Evolutionary conservation across 306 rosid genomes (phyloP).

Genomic region (Corylus americana): DNA sequence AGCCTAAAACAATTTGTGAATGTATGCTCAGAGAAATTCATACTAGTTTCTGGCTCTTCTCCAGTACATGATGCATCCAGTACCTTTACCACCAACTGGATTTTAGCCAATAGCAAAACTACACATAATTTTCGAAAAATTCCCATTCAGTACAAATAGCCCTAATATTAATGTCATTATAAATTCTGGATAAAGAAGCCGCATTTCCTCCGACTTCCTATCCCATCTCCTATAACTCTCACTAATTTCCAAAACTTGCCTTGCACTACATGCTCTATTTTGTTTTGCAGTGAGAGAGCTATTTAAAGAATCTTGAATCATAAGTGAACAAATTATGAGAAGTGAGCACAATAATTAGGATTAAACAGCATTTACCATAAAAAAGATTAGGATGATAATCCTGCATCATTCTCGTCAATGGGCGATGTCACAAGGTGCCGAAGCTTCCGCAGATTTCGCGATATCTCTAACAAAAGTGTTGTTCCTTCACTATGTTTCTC

Average conservation of each 20-base stretch:
- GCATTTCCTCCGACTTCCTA: background rate
- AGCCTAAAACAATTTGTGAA: background rate
- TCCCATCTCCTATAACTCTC: background rate
- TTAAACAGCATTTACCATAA: conserved; percentile 9
- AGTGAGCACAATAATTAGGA: conserved; percentile 5
- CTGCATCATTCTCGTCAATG: conserved; percentile 22
- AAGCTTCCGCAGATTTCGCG: conserved; percentile 50
- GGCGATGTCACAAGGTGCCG: conserved; percentile 37
- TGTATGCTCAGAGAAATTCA: background rate
- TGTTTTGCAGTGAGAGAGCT: background rate
- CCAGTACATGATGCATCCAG: background rate
- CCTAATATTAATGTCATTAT: background rate
- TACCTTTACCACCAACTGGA: background rate
- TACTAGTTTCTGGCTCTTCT: background rate
- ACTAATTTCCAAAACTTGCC: background rate
- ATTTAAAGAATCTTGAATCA: background rate
- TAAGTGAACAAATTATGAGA: conserved; percentile 20
- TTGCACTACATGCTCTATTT: background rate
- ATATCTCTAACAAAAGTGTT: conserved; percentile 46
- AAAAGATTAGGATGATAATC: conserved; percentile 14
- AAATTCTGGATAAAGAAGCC: background rate
- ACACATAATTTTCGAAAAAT: background rate
- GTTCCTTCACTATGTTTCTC: conserved; percentile 53
- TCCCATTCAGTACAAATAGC: background rate
- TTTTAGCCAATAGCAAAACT: background rate